Evolutionary conservation across 768 basidiomycete genomes (phyloP).

Genomic region (Heimioporus sp.): DNA sequence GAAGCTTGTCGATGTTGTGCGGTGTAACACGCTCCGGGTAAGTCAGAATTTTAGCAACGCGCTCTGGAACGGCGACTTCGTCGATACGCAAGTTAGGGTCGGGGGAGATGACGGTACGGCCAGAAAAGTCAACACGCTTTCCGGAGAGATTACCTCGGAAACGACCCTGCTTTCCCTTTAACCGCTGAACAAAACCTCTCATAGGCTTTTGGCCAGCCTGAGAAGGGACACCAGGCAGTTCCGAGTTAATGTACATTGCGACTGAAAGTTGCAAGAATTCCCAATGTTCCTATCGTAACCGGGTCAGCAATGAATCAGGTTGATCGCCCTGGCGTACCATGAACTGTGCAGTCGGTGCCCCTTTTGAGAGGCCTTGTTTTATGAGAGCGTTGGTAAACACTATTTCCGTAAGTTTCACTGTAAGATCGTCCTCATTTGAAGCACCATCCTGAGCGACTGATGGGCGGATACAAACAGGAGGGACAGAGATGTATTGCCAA

Average conservation of each 20-base stretch:
- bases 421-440: conserved; percentile 97
- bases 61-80: conserved; percentile 96
- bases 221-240: conserved; percentile 88
- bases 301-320: conserved; percentile 1
- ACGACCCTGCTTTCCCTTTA: conserved; percentile 98
- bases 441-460: conserved; percentile 98
- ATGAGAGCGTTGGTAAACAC: conserved; percentile 93
- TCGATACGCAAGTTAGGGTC: conserved; percentile 99
- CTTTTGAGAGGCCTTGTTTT: conserved; percentile 84
- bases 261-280: conserved; percentile 93
- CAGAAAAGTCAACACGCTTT: conserved; percentile 98
- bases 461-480: conserved; percentile 95
- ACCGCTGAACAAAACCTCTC: conserved; percentile 93
- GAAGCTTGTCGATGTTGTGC: conserved; percentile 81
- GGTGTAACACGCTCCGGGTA: conserved; percentile 94
- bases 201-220: conserved; percentile 91
- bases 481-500: conserved; percentile 99
- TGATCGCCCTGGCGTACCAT: conserved; percentile 52
- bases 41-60: conserved; percentile 91
- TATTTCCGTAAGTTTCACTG: conserved; percentile 96
- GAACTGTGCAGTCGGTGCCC: conserved; percentile 82
- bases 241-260: conserved; percentile 98
- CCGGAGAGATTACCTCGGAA: conserved; percentile 98
- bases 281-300: conserved; percentile 81
- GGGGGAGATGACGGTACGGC: conserved; percentile 96